These are phyloP conservation scores for Candida stauntonica DNA, from an alignment of 805 yeast species.

Conservation along the genomic window DNA sequence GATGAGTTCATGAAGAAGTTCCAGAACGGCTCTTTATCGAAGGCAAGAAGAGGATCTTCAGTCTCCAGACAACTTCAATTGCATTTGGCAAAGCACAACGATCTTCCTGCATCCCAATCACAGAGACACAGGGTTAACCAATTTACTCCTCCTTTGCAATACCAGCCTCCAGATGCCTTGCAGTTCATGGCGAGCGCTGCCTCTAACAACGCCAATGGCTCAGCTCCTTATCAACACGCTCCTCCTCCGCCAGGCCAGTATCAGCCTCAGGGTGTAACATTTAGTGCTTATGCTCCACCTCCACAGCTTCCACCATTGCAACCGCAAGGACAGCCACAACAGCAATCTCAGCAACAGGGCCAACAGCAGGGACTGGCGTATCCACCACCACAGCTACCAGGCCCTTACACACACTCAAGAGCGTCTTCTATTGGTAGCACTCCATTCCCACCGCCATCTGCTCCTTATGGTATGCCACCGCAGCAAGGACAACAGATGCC, in stretches of 20 bases:
- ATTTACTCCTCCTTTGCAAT: slow-evolving; percentile 29
- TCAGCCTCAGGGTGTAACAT: background rate
- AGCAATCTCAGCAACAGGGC: slow-evolving; percentile 7
- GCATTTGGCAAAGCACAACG: slow-evolving; percentile 50
- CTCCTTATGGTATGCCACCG: slow-evolving; percentile 5
- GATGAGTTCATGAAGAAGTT: slow-evolving; percentile 81
- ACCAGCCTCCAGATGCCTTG: slow-evolving; percentile 29
- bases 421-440: slow-evolving; percentile 14
- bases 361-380: slow-evolving; percentile 9
- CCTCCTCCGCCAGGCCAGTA: slow-evolving; percentile 1
- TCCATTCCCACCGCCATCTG: slow-evolving; percentile 13
- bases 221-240: background rate
- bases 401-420: slow-evolving; percentile 13
- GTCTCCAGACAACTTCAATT: slow-evolving; percentile 77
- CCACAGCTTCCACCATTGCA: slow-evolving; percentile 12
- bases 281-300: slow-evolving; percentile 10
- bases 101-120: slow-evolving; percentile 33
- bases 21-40: slow-evolving; percentile 68
- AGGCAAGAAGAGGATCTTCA: slow-evolving; percentile 73
- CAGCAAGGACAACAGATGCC: slow-evolving; percentile 4
- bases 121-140: slow-evolving; percentile 33
- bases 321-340: slow-evolving; percentile 12
- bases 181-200: slow-evolving; percentile 19
- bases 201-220: background rate
- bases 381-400: slow-evolving; percentile 11